Conservation (phyloP, 768 basidiomycete genomes). For the Pisolithus orientalis region DNA sequence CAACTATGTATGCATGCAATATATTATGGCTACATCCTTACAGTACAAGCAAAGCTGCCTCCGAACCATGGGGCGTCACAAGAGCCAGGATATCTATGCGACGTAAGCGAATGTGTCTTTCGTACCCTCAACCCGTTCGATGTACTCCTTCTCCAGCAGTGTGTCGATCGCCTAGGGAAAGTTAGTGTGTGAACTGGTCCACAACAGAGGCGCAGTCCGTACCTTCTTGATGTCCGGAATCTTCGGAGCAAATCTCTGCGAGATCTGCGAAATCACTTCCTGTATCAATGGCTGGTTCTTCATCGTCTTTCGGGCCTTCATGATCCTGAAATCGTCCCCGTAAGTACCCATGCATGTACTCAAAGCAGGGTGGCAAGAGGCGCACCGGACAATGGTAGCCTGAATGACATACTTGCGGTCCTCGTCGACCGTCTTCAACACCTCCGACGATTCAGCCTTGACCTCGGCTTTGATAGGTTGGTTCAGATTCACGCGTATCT, state of each 20-base stretch:
- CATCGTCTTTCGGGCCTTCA: conserved; percentile 94
- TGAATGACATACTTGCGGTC: conserved; percentile 96
- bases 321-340: conserved; percentile 50
- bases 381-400: conserved; percentile 80
- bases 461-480: conserved; percentile 91
- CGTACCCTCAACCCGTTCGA: conserved; percentile 89
- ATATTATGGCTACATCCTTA: conserved; percentile 17
- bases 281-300: conserved; percentile 88
- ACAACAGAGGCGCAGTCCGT: conserved; percentile 1
- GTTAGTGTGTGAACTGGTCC: neutral
- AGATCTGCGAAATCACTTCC: conserved; percentile 87
- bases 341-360: neutral
- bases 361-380: neutral
- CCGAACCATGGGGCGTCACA: conserved; percentile 8
- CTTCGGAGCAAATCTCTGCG: conserved; percentile 84
- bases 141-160: conserved; percentile 94
- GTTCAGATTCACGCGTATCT: conserved; percentile 89
- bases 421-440: conserved; percentile 92
- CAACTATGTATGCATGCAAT: conserved; percentile 5
- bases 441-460: conserved; percentile 84
- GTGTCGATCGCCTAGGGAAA: conserved; percentile 73
- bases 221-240: conserved; percentile 97
- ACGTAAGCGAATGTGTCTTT: conserved; percentile 60
- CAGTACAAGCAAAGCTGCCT: conserved; percentile 9
- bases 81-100: conserved; percentile 18